Base-by-base conservation (phyloP, 805 yeast species). In the Yarrowia sp. region DNA sequence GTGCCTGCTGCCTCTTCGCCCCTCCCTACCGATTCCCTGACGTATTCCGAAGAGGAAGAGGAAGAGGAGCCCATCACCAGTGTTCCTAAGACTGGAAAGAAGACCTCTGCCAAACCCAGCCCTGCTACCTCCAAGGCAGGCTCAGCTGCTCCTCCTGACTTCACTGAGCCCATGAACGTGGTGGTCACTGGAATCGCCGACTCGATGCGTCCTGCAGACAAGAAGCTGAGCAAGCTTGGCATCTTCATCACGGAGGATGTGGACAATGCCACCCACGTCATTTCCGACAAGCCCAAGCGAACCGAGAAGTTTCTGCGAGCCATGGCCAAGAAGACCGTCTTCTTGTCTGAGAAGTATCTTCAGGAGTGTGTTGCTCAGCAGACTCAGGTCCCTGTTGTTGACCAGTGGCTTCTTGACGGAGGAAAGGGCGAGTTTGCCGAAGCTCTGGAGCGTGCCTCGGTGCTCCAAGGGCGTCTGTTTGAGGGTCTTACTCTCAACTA, bases 291-390 rank as follows among this genome's bases (percentile, higher is more conserved):
- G 64, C 78, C 87, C n/a, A 70, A 88, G 67, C 78, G 97, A 66
- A 93, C 98, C 0, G 96, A 88, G 63, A 94, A 93, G 73, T 92
- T 93, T 68, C 77, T 93, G 61, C 80, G 81, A 42, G 84, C 91
- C 19, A 74, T 91, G 56, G 82, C 90, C 59, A 77, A 77, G 41
- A 84, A 78, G 1, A 65, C 65, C 24, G 62, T 63, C 8, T 66
- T 71, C 24, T 44, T 68, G 69, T 39, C 63, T 66, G 39, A 55
- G 21, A 32, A 64, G 62, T n/a, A 69, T 61, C 58, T 51, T 7
- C 31, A 53, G 33, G 25, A 60, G 41, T 16, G 58, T 62, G 32
- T 55, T 33, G 39, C 66, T 66, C 12, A 67, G 66, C 22, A 65
- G 69, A 0, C 68, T 64, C 22, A 51, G 65, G 33, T 76, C 65